Evolutionary conservation across 2,329 filamentous ascomycete genomes (phyloP), one percentile per base, ranked within the genome.

Genomic region (Alternaria viburni): DNA sequence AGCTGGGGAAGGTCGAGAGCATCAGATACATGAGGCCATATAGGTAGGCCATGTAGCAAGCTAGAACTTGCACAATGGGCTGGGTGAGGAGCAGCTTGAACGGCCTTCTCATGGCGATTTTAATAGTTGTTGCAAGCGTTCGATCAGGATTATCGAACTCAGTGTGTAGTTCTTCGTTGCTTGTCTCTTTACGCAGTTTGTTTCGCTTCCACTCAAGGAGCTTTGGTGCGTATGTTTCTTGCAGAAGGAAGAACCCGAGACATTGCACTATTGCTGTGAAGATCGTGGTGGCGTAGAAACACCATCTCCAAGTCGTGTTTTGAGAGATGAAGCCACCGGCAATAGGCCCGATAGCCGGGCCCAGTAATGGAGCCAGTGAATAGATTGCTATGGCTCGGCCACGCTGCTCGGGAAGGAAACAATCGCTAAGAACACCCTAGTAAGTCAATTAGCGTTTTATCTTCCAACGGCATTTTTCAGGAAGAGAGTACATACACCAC

Each of bases 301-400:
- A 86, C 91, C 91, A 93, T 43, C 90, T 85, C 91, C 91, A 93
- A 1, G 85, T 88, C 8, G 85, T 87, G 65, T 86, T 82, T 69
- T 90, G 80, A 0, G 88, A 83, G 23, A 92, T 88, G 73, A 89
- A 91, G 0, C 87, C 89, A 10, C 89, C 89, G 0, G 85, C 85
- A 2, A 92, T 87, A 0, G 90, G 90, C 0, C 89, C 90, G 5
- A 91, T 80, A 1, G 88, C 88, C 4, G 89, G 89, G 0, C 89
- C 90, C 0, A 91, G 83, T 0, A 92, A 81, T 0, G 89, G 89
- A 2, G 86, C 86, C 1, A 91, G 82, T 54, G 83, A 86, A 79
- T 90, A 91, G 43, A 91, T 84, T 2, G 85, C 85, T 59, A 91
- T 86, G 4, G 88, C 87, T 65, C 83, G 85, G 4, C 89, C 89